Evolutionary conservation across 2,329 filamentous ascomycete genomes (phyloP).

Genomic region (Fusarium pseudoanthophilum): DNA sequence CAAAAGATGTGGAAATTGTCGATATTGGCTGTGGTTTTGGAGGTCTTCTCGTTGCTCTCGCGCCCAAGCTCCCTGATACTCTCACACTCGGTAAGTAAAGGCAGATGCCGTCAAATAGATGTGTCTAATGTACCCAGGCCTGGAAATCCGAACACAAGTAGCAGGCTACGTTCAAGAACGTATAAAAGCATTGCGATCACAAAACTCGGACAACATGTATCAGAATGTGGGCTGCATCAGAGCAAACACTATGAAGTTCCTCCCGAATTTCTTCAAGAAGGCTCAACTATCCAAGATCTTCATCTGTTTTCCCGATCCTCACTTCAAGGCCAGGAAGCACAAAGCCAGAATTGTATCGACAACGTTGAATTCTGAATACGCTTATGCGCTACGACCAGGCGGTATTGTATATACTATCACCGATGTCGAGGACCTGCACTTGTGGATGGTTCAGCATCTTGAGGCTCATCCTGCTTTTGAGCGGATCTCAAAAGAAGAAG

Average conservation of each 20-base stretch:
- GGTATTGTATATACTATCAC: conserved; percentile 96
- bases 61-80: conserved; percentile 81
- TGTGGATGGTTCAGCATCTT: conserved; percentile 93
- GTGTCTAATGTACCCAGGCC: conserved; percentile 61
- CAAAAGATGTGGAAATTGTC: conserved; percentile 84
- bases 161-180: conserved; percentile 91
- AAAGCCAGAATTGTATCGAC: conserved; percentile 94
- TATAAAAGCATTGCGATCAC: conserved; percentile 80
- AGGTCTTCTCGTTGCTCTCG: conserved; percentile 86
- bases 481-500: conserved; percentile 74
- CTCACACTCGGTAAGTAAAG: conserved; percentile 77
- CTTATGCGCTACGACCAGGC: conserved; percentile 83
- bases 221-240: conserved; percentile 91
- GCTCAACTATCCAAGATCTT: conserved; percentile 90
- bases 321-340: conserved; percentile 97
- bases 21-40: conserved; percentile 99
- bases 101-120: background rate
- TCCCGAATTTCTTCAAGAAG: conserved; percentile 95
- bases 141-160: conserved; percentile 93
- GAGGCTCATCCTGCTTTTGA: conserved; percentile 82
- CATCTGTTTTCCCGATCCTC: conserved; percentile 97
- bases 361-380: conserved; percentile 92
- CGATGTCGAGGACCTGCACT: conserved; percentile 92
- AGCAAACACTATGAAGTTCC: conserved; percentile 98
- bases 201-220: conserved; percentile 70